Evolutionary conservation across 75 land plant species (phyloP).

Genomic region (Pinus albicaulis): DNA sequence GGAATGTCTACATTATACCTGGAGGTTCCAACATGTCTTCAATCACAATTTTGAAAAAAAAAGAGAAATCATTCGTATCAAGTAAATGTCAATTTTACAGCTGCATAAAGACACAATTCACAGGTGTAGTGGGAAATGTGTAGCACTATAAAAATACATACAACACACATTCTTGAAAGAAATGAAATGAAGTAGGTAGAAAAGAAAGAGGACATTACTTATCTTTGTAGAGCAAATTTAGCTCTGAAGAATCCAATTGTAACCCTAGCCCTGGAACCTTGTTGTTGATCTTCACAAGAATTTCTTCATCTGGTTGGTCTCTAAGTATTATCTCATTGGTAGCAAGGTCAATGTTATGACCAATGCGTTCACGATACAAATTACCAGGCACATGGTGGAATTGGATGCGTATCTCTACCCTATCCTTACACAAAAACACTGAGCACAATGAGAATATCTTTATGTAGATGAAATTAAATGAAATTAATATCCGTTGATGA

Average conservation of each 20-base stretch:
- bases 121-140: background rate
- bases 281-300: conserved; percentile 70
- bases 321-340: conserved; percentile 77
- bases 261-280: conserved; percentile 82
- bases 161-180: background rate
- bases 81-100: background rate
- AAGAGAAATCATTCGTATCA: background rate
- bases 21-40: background rate
- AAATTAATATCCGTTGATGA: too few species aligned
- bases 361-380: conserved; percentile 47
- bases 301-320: conserved; percentile 71
- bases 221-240: conserved; percentile 73
- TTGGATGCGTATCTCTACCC: conserved; percentile 74
- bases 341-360: conserved; percentile 42
- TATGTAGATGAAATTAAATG: background rate
- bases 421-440: background rate
- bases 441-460: background rate
- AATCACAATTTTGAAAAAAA: background rate
- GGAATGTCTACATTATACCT: conserved; percentile 76
- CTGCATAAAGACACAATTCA: background rate
- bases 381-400: conserved; percentile 83
- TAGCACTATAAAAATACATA: background rate
- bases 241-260: conserved; percentile 67
- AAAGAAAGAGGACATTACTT: conserved; percentile 38
- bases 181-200: conserved; percentile 6